Evolutionary conservation across 192 early-diverging fungal species (phyloP), one percentile per base, ranked within the genome.

Genomic region (Coemansia sp.): DNA sequence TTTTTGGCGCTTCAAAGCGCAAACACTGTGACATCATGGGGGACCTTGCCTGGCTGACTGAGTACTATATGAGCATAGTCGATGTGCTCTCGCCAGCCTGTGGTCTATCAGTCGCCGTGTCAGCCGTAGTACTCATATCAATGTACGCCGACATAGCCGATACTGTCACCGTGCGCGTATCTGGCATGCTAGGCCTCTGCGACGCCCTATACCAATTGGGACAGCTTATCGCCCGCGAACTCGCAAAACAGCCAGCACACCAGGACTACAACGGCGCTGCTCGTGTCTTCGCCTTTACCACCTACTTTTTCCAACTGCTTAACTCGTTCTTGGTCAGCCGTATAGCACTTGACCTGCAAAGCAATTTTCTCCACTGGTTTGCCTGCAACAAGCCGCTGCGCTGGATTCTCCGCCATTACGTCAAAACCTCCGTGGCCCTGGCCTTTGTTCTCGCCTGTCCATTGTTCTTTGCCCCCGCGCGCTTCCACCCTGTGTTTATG

Each of bases 81-180:
- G 78, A 80, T 40, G 78, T 80, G 44, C 61, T 80, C n/a, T 68
- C 73, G 61, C 78, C 78, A 1, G 73, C 78, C 6, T 80, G 78
- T 64, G 78, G 78, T 9, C 67, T 80, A 20, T 63, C 78, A 11
- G 74, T 75, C 8, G 78, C 78, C 5, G 69, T 80, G 5, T 75
- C 78, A 4, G 69, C 78, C 0, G 51, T 20, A 4, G 78, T 80
- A 24, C 69, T 80, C 9, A 56, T 80, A 41, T 40, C 74, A 4
- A 80, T 80, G 73, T 80, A 80, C 78, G 40, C 51, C 27, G 78
- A 75, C 65, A 60, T 67, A 1, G 73, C 78, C 1, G 48, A 75
- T 58, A 69, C 78, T 5, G 67, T 80, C 19, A 71, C 78, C 0
- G 74, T 80, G 51, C 78, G 78, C 6, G 78, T 80, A 9, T 75